phyloP scores from a whole-genome alignment of 495 filamentous ascomycete genomes.

The Hyaloscypha variabilis region DNA sequence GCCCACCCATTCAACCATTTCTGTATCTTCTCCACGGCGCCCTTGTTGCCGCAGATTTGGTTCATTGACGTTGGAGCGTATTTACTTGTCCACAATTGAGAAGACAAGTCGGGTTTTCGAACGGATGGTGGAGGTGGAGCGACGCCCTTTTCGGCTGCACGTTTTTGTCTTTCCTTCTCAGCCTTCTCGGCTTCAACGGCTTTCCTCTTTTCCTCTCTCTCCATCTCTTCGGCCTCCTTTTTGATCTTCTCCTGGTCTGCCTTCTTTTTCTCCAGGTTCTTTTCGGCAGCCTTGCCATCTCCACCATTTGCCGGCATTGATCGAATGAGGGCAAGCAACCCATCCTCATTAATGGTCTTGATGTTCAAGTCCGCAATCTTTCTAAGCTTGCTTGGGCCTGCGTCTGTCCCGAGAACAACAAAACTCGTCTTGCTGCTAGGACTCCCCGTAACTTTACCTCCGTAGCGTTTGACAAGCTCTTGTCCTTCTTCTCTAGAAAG shows the following conservation, averaged over 20 bases:
- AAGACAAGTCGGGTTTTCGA: slow-evolving; percentile 35
- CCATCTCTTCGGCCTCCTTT: slow-evolving; percentile 81
- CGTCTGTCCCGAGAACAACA: slow-evolving; percentile 88
- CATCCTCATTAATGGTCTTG: slow-evolving; percentile 93
- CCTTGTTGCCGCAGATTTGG: slow-evolving; percentile 97
- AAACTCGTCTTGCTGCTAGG: slow-evolving; percentile 93
- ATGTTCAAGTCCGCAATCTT: slow-evolving; percentile 77
- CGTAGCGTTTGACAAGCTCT: slow-evolving; percentile 85
- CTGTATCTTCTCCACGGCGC: slow-evolving; percentile 84
- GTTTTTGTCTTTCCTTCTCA: slow-evolving; percentile 50
- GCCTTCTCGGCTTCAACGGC: slow-evolving; percentile 50
- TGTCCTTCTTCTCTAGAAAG: slow-evolving; percentile 86
- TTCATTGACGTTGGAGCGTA: slow-evolving; percentile 83
- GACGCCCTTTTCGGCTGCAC: slow-evolving; percentile 35
- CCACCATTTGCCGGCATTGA: slow-evolving; percentile 85
- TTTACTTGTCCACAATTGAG: slow-evolving; percentile 90
- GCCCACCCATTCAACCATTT: slow-evolving; percentile 84
- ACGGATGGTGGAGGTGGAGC: slow-evolving; percentile 35
- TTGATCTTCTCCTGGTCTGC: slow-evolving; percentile 77
- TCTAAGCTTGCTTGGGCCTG: slow-evolving; percentile 90
- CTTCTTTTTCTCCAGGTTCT: slow-evolving; percentile 78
- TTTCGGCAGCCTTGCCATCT: slow-evolving; percentile 82
- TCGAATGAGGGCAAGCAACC: slow-evolving; percentile 85
- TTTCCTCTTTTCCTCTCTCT: slow-evolving; percentile 61
- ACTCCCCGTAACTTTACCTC: slow-evolving; percentile 83